These are phyloP conservation scores for Aristolochia fimbriata DNA, from an alignment of 164 flowering plant species.

Conservation along the genomic window DNA sequence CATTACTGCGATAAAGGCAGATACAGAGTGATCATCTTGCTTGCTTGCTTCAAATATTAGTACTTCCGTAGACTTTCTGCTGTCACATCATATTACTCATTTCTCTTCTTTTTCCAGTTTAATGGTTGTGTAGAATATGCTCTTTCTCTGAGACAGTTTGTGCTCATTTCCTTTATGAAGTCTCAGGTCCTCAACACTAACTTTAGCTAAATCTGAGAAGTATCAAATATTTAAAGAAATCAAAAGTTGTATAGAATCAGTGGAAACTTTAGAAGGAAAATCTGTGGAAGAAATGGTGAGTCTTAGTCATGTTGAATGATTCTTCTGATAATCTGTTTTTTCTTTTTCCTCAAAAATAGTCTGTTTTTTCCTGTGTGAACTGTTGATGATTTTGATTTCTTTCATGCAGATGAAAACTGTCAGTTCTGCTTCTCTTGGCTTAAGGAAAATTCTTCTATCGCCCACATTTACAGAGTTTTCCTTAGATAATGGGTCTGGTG, in stretches of 20 bases:
- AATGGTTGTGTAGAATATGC: neutral
- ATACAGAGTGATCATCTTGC: constrained; percentile 50
- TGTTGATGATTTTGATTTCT: constrained; percentile 8
- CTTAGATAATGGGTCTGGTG: constrained; percentile 55
- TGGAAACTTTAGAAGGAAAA: constrained; percentile 55
- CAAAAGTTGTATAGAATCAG: constrained; percentile 43
- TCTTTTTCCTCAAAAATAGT: constrained; percentile 2
- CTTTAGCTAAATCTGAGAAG: constrained; percentile 50
- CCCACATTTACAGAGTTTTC: constrained; percentile 60
- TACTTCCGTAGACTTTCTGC: neutral
- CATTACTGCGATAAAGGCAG: constrained; percentile 60
- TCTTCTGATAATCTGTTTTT: constrained; percentile 1
- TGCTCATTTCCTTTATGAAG: constrained; percentile 8
- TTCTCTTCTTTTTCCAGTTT: neutral
- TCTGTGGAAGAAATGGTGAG: constrained; percentile 61
- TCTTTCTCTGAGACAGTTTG: neutral
- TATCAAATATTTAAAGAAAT: constrained; percentile 48
- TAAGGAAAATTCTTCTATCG: constrained; percentile 55
- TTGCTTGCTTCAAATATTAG: constrained; percentile 22
- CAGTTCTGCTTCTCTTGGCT: constrained; percentile 48
- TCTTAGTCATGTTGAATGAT: constrained; percentile 2
- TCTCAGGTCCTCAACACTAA: constrained; percentile 44
- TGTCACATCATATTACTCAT: neutral
- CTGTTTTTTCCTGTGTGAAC: neutral
- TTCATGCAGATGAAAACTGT: constrained; percentile 59